Base-by-base conservation (phyloP, 2,329 filamentous ascomycete species). In the Stagonosporopsis rhizophila region DNA sequence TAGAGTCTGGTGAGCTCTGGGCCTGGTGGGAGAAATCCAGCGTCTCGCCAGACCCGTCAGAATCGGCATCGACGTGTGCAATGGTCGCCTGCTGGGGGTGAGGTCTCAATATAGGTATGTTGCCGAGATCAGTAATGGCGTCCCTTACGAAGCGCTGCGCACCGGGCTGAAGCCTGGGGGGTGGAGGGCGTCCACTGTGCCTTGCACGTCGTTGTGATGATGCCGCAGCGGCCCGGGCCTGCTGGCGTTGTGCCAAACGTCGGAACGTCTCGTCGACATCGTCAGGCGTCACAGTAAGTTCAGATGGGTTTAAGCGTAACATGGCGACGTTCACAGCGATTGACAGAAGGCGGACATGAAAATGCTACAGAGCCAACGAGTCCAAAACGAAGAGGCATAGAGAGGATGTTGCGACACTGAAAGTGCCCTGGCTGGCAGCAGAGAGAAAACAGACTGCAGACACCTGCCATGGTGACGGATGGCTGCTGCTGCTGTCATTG, bases 271-370 rank as follows among this genome's bases (percentile, higher is more conserved):
- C 71, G 4, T 77, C 71, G 39, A 76, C 59, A 53, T 77, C 73
- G 6, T 72, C 72, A 8, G 73, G 59, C 8, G 72, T 74, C 62
- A 77, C 47, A 19, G 67, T 69, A 37, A 77, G 71, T 59, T 76
- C 75, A 41, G 75, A 73, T 1, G 72, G 68, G 23, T 66, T 66
- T 19, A 71, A 64, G 41, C 75, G 74, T 56, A 77, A 59, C 75
- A 77, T 77, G 37, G 20, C 51, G 47, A 46, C n/a, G n/a, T n/a
- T 44, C 15, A n/a, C 19, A 32, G 42, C 30, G 39, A 61, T 48
- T 28, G 50, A 54, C 58, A 22, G 56, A 45, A 59, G 48, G 47
- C 41, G 34, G 44, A 54, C 23, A 58, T 52, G 55, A 52, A 38
- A 44, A 60, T 59, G 47, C 38, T 38, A 46, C 14, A 32, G 44